Evolutionary conservation across 345 rosid genomes (phyloP), one percentile per base, ranked within the genome.

Genomic region (Turnera subulata): DNA sequence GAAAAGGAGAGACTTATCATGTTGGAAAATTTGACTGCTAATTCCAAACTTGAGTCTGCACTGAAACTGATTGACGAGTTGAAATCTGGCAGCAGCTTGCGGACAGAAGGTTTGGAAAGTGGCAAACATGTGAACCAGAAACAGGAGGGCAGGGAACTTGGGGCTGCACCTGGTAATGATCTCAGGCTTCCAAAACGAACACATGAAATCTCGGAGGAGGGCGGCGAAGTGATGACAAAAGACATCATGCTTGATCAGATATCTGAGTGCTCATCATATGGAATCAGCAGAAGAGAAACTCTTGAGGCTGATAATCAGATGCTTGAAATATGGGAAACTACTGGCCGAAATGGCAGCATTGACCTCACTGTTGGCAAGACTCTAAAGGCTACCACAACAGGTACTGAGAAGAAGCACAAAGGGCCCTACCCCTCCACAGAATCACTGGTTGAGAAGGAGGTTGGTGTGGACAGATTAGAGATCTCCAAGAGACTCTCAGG

Each of bases 171-270:
- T 37, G 37, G 29, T 35, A 63, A 73, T 63, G 75, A 46, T 58
- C 69, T 64, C 63, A 73, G 61, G 53, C 18, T 47, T 18, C 80
- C 74, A 76, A 84, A 72, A 66, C 74, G 53, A 56, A 62, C 67
- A 56, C 64, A 58, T 17, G 86, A 85, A 59, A 77, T 72, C 54
- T 65, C 58, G 46, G 71, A 82, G 64, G 85, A 66, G 47, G 82
- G 76, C 56, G 75, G 58, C 23, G 91, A 76, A 52, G 79, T 84
- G 68, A 74, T 85, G 82, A 84, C 97, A 2, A 94, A 94, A 76
- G 99, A 94, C 70, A 90, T 90, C 53, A 71, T 94, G 67, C 96
- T 94, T 1, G 99, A 94, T 73, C 95, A 94, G 73, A 69, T 78
- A 45, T 94, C 97, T 2, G 99, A 88, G 64, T 77, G 84, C 63